These are phyloP conservation scores for Trichoderma afroharzianum DNA, from an alignment of 2,329 filamentous ascomycete genomes.

Conservation along the genomic window DNA sequence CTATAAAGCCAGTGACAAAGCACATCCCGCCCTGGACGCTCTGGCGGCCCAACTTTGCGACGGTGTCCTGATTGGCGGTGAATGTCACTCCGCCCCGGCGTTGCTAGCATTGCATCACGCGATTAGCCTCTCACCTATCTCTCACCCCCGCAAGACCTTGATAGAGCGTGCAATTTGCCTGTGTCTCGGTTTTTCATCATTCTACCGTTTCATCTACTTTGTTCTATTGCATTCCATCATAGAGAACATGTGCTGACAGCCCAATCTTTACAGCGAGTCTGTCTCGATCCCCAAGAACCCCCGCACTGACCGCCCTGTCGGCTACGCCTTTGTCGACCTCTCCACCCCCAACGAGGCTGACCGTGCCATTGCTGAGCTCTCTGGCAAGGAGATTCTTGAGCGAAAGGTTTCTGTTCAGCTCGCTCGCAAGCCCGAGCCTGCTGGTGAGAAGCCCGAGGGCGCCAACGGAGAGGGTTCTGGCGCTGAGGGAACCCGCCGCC, in stretches of 20 bases:
- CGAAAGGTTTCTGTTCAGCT: conserved; percentile 99
- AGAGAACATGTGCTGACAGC: conserved; percentile 25
- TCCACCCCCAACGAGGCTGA: conserved; percentile 92
- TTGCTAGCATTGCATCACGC: conserved; percentile 3
- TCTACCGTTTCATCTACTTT: not conserved
- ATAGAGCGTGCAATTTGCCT: not conserved
- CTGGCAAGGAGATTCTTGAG: conserved; percentile 95
- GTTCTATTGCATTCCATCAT: not conserved
- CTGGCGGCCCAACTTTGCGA: conserved; percentile 9
- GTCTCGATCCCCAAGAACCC: conserved; percentile 99
- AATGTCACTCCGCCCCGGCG: conserved; percentile 13
- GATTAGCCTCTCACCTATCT: not conserved
- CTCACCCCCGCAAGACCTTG: not conserved
- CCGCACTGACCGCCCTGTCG: conserved; percentile 95
- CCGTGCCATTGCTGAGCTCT: conserved; percentile 91
- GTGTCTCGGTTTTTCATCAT: not conserved
- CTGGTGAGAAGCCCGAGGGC: conserved; percentile 71
- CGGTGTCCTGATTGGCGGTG: conserved; percentile 16
- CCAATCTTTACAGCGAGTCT: conserved; percentile 67
- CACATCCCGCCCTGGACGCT: not conserved
- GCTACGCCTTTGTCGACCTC: conserved; percentile 98
- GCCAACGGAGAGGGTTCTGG: conserved; percentile 71
- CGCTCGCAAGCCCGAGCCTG: conserved; percentile 91
- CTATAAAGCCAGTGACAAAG: not conserved
- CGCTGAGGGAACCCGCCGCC: conserved; percentile 62